A percentile compares a stretch with the other conserved stretches of the same genome.
These are phyloP conservation scores for Pseudocercospora ulei DNA, from an alignment of 2,329 filamentous ascomycete species.

Conservation along the genomic window DNA sequence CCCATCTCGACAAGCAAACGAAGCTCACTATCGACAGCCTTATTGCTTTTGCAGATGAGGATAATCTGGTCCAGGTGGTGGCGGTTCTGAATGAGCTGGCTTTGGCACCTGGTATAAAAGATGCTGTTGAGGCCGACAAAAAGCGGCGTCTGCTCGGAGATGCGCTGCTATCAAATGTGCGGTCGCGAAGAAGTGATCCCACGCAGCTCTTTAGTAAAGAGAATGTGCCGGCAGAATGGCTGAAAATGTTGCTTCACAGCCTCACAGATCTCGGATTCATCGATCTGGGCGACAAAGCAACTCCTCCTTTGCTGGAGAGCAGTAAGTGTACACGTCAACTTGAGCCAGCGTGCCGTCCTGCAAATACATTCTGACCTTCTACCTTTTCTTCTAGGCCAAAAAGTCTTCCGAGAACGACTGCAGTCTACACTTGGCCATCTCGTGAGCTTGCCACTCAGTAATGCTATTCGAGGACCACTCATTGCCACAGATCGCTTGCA, in stretches of 20 bases:
- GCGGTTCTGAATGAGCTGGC: constrained; percentile 41
- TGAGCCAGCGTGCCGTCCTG: too few relatives aligned
- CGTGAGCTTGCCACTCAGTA: constrained; percentile 31
- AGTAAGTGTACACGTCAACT: too few relatives aligned
- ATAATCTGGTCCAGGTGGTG: constrained; percentile 46
- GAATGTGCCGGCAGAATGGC: constrained; percentile 28
- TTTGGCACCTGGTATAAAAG: constrained; percentile 39
- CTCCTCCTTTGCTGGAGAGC: constrained; percentile 39
- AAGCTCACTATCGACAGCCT: constrained; percentile 72
- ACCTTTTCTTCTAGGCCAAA: too few relatives aligned
- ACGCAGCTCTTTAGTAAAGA: constrained; percentile 25
- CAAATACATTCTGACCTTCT: too few relatives aligned
- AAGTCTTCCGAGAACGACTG: constrained; percentile 47
- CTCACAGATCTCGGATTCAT: constrained; percentile 25
- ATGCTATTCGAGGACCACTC: constrained; percentile 20
- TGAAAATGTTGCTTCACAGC: constrained; percentile 23
- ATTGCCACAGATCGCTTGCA: constrained; percentile 20
- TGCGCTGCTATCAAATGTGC: constrained; percentile 45
- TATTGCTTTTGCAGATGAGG: constrained; percentile 50
- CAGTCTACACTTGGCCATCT: constrained; percentile 48
- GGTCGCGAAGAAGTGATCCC: constrained; percentile 30
- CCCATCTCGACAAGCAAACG: constrained; percentile 77
- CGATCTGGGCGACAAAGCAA: constrained; percentile 12
- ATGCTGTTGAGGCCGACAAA: constrained; percentile 39
- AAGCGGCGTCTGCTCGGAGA: constrained; percentile 47